phyloP scores from a whole-genome alignment of 768 basidiomycete species.

The Plicaturopsis crispa region DNA sequence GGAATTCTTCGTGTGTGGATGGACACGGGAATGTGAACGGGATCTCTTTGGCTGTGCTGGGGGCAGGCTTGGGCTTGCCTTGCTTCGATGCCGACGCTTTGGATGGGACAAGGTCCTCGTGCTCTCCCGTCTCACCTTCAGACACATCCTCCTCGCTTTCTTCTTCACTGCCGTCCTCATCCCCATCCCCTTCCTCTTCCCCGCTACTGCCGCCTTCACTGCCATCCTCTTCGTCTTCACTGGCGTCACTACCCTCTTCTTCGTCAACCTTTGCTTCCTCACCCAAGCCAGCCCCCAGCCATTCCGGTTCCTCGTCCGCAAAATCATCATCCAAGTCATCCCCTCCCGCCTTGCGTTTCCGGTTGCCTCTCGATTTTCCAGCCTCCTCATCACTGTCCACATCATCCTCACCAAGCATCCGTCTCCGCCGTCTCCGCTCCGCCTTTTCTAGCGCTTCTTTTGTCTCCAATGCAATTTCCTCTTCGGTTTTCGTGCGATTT shows the following conservation, averaged over 20 bases:
- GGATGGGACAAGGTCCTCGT: slow-evolving; percentile 31
- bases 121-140: slow-evolving; percentile 35
- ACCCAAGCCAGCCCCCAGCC: slow-evolving; percentile 23
- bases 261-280: slow-evolving; percentile 36
- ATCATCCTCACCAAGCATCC: slow-evolving; percentile 81
- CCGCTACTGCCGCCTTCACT: slow-evolving; percentile 22
- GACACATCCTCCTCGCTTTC: slow-evolving; percentile 26
- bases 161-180: slow-evolving; percentile 27
- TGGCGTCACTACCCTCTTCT: slow-evolving; percentile 22
- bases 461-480: slow-evolving; percentile 84
- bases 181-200: slow-evolving; percentile 17
- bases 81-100: slow-evolving; percentile 22
- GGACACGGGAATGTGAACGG: slow-evolving; percentile 95
- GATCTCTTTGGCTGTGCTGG: slow-evolving; percentile 45
- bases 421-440: slow-evolving; percentile 65
- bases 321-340: slow-evolving; percentile 35
- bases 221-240: slow-evolving; percentile 21
- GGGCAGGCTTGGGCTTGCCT: slow-evolving; percentile 21
- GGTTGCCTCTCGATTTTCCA: slow-evolving; percentile 25
- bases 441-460: slow-evolving; percentile 83
- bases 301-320: slow-evolving; percentile 27
- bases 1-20: slow-evolving; percentile 76
- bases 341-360: slow-evolving; percentile 56
- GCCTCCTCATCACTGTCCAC: slow-evolving; percentile 58
- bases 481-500: slow-evolving; percentile 93